Evolutionary conservation across 169 alveolate genomes (phyloP).

Genomic region (Amoebophrya sp.): DNA sequence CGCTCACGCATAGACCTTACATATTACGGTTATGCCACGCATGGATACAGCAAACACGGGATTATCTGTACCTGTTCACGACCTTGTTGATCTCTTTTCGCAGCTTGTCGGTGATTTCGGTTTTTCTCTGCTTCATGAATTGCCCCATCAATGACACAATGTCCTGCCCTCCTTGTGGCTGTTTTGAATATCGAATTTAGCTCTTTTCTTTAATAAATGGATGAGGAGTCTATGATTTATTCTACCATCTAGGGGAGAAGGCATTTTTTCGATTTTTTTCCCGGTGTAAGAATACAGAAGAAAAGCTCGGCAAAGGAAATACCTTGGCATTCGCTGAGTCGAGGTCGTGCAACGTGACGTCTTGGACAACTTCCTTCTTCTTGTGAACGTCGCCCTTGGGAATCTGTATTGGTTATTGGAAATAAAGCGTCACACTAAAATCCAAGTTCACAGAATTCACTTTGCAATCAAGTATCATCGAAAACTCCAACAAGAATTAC

Average conservation of each 20-base stretch:
- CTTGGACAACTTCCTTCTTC: constrained; percentile 97
- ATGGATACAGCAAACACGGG: too few species aligned
- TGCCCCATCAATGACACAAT: constrained; percentile 92
- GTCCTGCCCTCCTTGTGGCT: constrained; percentile 89
- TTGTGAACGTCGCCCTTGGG: constrained; percentile 99
- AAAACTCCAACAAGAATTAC: too few species aligned
- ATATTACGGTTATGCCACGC: too few species aligned
- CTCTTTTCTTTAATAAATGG: neutral
- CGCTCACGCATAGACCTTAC: too few species aligned
- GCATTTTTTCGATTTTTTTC: too few species aligned
- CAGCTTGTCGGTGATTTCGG: constrained; percentile 99
- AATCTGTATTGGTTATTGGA: constrained; percentile 53
- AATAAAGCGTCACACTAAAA: too few species aligned
- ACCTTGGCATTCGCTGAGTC: constrained; percentile 97
- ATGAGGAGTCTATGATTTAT: neutral
- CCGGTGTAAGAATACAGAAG: too few species aligned
- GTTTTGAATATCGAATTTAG: neutral
- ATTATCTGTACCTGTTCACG: constrained; percentile 84
- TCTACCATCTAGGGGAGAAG: too few species aligned
- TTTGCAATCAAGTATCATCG: too few species aligned
- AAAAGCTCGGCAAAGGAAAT: too few species aligned
- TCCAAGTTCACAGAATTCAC: too few species aligned
- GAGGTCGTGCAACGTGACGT: constrained; percentile 97
- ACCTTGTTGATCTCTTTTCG: constrained; percentile 96
- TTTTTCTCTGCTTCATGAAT: constrained; percentile 92